Conservation (phyloP, 176 grass and related monocot genomes). For the Avena eriantha region DNA sequence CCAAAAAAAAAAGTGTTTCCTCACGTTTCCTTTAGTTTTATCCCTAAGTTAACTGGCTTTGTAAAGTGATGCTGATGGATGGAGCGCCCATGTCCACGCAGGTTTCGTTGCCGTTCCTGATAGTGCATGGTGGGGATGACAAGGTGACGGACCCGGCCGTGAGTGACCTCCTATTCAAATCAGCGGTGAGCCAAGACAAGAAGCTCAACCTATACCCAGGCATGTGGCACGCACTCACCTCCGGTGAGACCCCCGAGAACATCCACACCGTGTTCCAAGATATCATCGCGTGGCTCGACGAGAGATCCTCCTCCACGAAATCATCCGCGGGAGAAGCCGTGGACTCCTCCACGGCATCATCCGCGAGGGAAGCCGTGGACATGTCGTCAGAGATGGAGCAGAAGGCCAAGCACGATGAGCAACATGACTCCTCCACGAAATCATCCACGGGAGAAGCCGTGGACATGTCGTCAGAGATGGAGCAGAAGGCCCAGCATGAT, state of each 20-base stretch:
- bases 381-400: too few species aligned
- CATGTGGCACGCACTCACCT: constrained; percentile 90
- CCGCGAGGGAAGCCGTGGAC: too few species aligned
- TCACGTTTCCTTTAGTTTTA: not conserved
- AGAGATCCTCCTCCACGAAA: constrained; percentile 28
- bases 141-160: constrained; percentile 66
- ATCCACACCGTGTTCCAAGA: constrained; percentile 61
- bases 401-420: too few species aligned
- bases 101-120: constrained; percentile 67
- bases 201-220: constrained; percentile 62
- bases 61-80: not conserved
- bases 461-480: too few species aligned
- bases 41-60: not conserved
- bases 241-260: constrained; percentile 58
- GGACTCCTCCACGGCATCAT: too few species aligned
- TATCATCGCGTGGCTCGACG: constrained; percentile 63
- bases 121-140: constrained; percentile 75
- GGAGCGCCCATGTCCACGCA: not conserved
- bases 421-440: too few species aligned
- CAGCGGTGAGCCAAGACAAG: constrained; percentile 60
- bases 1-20: not conserved
- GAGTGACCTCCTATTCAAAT: constrained; percentile 58
- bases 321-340: too few species aligned
- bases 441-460: too few species aligned
- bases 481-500: too few species aligned